A percentile compares a stretch with the other conserved stretches of the same genome.
These are phyloP conservation scores for Datisca glomerata DNA, from an alignment of 306 rosid species.

Conservation along the genomic window DNA sequence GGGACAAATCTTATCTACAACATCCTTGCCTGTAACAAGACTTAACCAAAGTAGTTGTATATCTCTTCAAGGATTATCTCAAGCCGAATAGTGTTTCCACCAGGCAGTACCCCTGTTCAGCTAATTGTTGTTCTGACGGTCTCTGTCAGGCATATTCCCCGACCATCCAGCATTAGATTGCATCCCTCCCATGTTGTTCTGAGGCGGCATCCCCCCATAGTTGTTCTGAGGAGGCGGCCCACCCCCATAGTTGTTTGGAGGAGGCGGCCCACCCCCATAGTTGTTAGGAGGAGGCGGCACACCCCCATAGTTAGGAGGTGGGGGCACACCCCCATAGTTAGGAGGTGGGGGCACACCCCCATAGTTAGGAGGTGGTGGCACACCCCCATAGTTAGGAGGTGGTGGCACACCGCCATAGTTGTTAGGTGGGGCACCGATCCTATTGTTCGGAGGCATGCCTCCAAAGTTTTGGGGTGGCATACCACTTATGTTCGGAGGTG, in stretches of 20 bases:
- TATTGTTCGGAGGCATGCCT: slow-evolving; percentile 9
- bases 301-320: slow-evolving; percentile 14
- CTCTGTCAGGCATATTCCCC: slow-evolving; percentile 24
- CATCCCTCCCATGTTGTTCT: slow-evolving; percentile 9
- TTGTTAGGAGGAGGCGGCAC: slow-evolving; percentile 3
- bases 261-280: background rate
- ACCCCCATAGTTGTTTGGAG: background rate
- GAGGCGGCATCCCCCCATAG: background rate
- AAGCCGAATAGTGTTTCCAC: background rate
- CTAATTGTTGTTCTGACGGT: slow-evolving; percentile 20
- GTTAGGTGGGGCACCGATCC: slow-evolving; percentile 7
- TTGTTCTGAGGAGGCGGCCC: slow-evolving; percentile 4
- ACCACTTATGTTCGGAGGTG: slow-evolving; percentile 12
- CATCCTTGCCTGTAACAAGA: no score
- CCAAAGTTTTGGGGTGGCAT: slow-evolving; percentile 3
- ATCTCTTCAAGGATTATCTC: no score
- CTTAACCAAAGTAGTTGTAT: no score
- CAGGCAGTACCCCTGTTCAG: slow-evolving; percentile 15
- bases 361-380: slow-evolving; percentile 4
- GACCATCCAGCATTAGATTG: slow-evolving; percentile 39
- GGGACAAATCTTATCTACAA: no score
- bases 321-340: slow-evolving; percentile 14
- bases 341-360: slow-evolving; percentile 13
- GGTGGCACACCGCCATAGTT: slow-evolving; percentile 5
- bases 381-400: slow-evolving; percentile 1